Evolutionary conservation across 2,329 filamentous ascomycete species (phyloP), one percentile per base, ranked within the genome.

Genomic region (Akanthomyces dipterigenus): DNA sequence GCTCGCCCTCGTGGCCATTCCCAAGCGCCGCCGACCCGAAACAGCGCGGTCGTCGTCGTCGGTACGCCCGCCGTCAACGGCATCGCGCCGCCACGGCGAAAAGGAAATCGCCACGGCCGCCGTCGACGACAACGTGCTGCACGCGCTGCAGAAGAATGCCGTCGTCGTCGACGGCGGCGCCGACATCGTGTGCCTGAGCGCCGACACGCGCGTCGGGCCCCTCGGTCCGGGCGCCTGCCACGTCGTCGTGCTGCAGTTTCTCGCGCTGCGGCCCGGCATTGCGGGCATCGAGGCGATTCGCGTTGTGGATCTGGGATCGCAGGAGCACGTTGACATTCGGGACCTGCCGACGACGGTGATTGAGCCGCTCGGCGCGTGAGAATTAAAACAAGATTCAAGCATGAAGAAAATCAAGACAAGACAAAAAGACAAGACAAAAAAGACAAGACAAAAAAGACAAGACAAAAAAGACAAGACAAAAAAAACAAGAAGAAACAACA

Each of bases 301-400:
- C 55, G 83, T 93, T 1, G 80, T 93, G 3, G 90, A 95, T 71
- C 71, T 93, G 63, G 83, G 79, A 24, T 89, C 84, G 38, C 87
- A 90, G 68, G 89, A 93, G 75, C 88, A 89, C 69, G 87, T 90
- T 3, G 89, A 93, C 72, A 86, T 93, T 60, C 81, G 84, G 63
- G 88, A 93, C 64, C 71, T 95, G 65, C 90, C 90, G 0, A 85
- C 82, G 49, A 84, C 91, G 67, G 74, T 91, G 58, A 80, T 88
- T 18, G 74, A 78, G 62, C 70, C 72, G 24, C 66, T 66, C 20
- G 68, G 65, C 24, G 46, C 48, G 36, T 57, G 40, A 42, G 62
- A 38, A 43, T 46, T n/a, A n/a, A 56, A 55, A 43, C 2, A 42
- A 54, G 5, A 14, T 24, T 36, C n/a, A n/a, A n/a, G n/a, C n/a